Evolutionary conservation across 352 stramenopile genomes (phyloP), one percentile per base, ranked within the genome.

Genomic region (Globisporangium radiosum): DNA sequence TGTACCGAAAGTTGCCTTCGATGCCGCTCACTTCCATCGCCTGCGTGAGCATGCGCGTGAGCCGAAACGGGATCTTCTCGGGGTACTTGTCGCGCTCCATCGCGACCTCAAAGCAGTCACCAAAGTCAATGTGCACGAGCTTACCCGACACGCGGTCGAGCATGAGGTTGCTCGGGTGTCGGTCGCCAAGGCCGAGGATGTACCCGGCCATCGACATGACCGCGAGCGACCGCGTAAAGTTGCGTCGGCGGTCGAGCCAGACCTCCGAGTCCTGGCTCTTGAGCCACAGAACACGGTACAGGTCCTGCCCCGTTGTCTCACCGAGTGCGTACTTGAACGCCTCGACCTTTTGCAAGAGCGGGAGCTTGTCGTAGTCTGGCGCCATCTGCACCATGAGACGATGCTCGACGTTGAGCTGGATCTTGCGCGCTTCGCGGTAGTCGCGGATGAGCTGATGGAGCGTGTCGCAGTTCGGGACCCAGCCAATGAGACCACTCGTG

Each of bases 141-240:
- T 98, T 98, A n/a, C 97, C 97, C 56, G 95, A 99, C n/a, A 98
- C 76, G 64, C 98, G 88, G 74, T 99, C 96, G 0, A 99, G 75
- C 97, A 99, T 99, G 19, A 99, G 78, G 79, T 99, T 99, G 47
- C 89, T 98, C 49, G 97, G 97, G 81, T 99, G 98, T 4, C 98
- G 85, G 85, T 99, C 98, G 13, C 98, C 98, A 56, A 99, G 83
- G 47, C 98, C 98, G 44, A 99, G 76, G 64, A 99, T 99, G 68
- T 99, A 99, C 9, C 98, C 98, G 33, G 98, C 98, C 92, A 99
- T 99, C 49, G 90, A 99, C 97, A 99, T 99, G 14, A 99, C 97
- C 1, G 98, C 98, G n/a, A 99, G 76, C 56, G 94, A 97, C 0
- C 97, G 86, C 19, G 97, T 99, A 63, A 97, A 99, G 68, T 98